These are phyloP conservation scores for Diaporthe vaccinii DNA, from an alignment of 2,329 filamentous ascomycete species.

Conservation along the genomic window DNA sequence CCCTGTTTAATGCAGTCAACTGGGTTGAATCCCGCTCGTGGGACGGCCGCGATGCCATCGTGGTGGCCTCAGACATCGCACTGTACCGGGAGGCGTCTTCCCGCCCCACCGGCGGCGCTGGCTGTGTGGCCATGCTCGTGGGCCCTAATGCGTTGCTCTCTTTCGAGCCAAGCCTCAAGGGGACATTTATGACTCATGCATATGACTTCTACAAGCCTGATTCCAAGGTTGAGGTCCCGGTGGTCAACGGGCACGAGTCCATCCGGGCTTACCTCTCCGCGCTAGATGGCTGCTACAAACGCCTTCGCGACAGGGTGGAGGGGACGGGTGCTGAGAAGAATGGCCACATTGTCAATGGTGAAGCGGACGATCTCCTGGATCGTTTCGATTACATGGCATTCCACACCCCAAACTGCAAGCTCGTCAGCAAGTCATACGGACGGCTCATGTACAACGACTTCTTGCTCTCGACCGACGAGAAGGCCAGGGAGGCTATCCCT, in stretches of 20 bases:
- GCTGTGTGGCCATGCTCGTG: constrained; percentile 83
- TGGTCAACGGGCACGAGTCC: constrained; percentile 87
- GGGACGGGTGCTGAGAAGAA: constrained; percentile 59
- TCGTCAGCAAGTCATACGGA: constrained; percentile 87
- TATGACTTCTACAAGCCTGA: constrained; percentile 95
- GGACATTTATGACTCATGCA: constrained; percentile 84
- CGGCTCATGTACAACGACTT: constrained; percentile 90
- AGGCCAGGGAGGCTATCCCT: constrained; percentile 80
- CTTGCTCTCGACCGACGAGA: constrained; percentile 75
- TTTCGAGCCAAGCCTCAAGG: constrained; percentile 83
- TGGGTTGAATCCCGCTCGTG: constrained; percentile 90
- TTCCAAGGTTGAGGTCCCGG: constrained; percentile 87
- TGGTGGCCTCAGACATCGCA: constrained; percentile 86
- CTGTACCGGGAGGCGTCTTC: constrained; percentile 88
- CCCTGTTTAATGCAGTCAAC: constrained; percentile 85
- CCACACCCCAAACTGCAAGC: constrained; percentile 91
- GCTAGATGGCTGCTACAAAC: constrained; percentile 84
- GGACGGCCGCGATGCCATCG: constrained; percentile 86
- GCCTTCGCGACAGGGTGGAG: constrained; percentile 81
- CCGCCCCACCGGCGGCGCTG: constrained; percentile 84
- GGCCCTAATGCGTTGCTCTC: constrained; percentile 83
- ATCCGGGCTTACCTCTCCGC: constrained; percentile 85
- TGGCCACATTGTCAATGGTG: constrained; percentile 67
- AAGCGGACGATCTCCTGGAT: constrained; percentile 77
- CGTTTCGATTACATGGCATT: constrained; percentile 88